Base-by-base conservation (phyloP, 1,139 yeast genomes). In the Saccharomyces hybrid region DNA sequence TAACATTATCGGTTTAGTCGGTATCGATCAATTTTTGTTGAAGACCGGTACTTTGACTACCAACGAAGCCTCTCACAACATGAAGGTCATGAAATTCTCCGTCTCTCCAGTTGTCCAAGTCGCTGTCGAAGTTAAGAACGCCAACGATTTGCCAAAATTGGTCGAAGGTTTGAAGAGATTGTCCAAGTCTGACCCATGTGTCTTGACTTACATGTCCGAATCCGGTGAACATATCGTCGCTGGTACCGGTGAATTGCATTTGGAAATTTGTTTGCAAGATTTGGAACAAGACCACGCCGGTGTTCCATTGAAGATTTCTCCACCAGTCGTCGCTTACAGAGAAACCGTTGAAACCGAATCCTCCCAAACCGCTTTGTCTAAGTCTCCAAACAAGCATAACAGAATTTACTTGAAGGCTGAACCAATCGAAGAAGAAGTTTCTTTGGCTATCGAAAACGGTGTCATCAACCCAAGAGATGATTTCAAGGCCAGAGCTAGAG, bases 361-460 rank as follows among this genome's bases (percentile, higher is more conserved):
- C 59, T 84, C 95, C 71, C 93, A 89, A 86, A 82, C 82, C 73
- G 98, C 99, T 72, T 84, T 93, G 73, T 91, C 99, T 67, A 93
- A 93, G 84, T 93, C 99, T 76, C 98, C 98, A 78, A 93, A 93
- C 95, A 93, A 93, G 90, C 99, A 93, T 82, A 93, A 93, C 96
- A 93, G 99, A 88, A 85, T 93, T 76, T 93, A 89, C 85, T 85
- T 91, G 75, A 89, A 87, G 82, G 98, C 98, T 77, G 84, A 87
- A 78, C 97, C 99, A 76, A 76, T 93, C 67, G 88, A 84, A 67
- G 98, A 93, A 81, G 98, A 93, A 81, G 85, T 85, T 68, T 78
- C 96, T 66, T 76, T 78, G 65, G 99, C 96, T 73, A 93, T 93
- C 74, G 99, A 93, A 84, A 68, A 75, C 63, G 98, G 98, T 81